Percentiles rank a stretch among this genome's conserved stretches.
phyloP scores from a whole-genome alignment of 306 rosid genomes.

The Spatholobus suberectus region DNA sequence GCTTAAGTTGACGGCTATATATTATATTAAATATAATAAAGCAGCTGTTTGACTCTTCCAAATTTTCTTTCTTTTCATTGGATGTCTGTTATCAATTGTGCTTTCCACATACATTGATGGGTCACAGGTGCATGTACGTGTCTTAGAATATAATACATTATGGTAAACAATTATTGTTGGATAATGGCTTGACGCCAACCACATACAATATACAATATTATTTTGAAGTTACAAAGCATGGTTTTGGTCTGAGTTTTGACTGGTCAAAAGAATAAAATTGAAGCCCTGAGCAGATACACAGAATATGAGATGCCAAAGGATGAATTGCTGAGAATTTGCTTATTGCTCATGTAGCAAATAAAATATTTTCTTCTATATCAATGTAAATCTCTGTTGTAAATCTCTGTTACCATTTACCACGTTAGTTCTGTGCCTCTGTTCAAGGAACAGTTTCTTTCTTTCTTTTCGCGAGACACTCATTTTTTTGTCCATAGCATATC shows the following conservation, averaged over 20 bases:
- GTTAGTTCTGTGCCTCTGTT: neutral
- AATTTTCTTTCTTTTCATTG: neutral
- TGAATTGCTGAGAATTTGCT: neutral
- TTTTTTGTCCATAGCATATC: too few species aligned
- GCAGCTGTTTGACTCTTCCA: neutral
- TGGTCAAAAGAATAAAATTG: neutral
- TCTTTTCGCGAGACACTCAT: neutral
- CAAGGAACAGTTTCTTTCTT: neutral
- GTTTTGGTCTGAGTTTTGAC: neutral
- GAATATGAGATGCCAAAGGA: neutral
- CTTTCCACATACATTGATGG: neutral
- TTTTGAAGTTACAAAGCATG: neutral
- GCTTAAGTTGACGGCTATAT: neutral
- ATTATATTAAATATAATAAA: neutral
- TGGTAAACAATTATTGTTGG: neutral
- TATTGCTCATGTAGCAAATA: neutral
- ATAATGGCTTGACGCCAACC: neutral
- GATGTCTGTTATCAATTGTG: neutral
- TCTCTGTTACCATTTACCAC: neutral
- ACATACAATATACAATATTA: neutral
- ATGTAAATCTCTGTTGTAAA: too few species aligned
- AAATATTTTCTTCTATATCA: neutral
- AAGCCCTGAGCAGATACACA: neutral
- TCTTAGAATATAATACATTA: neutral
- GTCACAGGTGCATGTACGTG: neutral